These are phyloP conservation scores for Ophiostoma ips DNA, from an alignment of 2,329 filamentous ascomycete genomes.

Conservation along the genomic window DNA sequence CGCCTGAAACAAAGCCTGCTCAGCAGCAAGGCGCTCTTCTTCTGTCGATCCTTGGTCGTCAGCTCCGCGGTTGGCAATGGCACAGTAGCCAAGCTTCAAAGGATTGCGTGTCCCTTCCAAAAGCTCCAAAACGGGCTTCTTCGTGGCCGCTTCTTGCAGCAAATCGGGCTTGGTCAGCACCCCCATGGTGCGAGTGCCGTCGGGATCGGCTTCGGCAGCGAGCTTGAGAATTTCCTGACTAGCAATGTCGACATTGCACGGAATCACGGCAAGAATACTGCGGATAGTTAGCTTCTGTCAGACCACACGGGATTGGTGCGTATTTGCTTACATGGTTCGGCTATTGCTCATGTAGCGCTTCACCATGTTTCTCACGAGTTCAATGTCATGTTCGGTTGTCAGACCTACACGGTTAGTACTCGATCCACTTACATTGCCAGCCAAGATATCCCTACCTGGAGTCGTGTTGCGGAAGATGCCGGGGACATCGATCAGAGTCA, in stretches of 20 bases:
- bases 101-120: constrained; percentile 26
- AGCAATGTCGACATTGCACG: constrained; percentile 24
- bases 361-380: constrained; percentile 33
- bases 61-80: constrained; percentile 33
- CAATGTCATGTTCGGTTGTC: constrained; percentile 31
- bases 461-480: constrained; percentile 34
- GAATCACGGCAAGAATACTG: constrained; percentile 29
- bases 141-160: constrained; percentile 26
- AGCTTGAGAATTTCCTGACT: constrained; percentile 26
- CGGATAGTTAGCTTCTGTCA: neutral
- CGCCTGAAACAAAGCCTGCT: constrained; percentile 11
- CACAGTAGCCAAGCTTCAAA: constrained; percentile 32
- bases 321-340: constrained; percentile 26
- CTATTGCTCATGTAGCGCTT: constrained; percentile 30
- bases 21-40: constrained; percentile 19
- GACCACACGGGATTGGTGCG: neutral
- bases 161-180: constrained; percentile 49
- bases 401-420: constrained; percentile 16
- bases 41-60: constrained; percentile 25
- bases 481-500: constrained; percentile 41
- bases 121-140: constrained; percentile 27
- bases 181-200: constrained; percentile 29
- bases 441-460: neutral
- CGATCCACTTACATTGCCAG: neutral
- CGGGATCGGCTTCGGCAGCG: constrained; percentile 25